phyloP scores from a whole-genome alignment of 306 rosid genomes.

The Sphenostylis stenocarpa region DNA sequence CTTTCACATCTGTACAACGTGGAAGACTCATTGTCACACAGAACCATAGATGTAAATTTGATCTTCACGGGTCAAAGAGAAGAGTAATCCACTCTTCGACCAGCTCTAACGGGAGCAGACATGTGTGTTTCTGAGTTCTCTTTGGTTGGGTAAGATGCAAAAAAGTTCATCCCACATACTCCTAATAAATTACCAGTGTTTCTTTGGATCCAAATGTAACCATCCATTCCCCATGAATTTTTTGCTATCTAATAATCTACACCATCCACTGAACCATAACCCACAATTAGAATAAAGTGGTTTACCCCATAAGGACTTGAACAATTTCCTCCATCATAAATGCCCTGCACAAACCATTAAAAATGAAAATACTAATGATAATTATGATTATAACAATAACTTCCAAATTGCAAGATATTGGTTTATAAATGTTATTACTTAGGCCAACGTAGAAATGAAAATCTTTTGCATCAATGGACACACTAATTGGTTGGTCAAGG shows the following conservation, averaged over 20 bases:
- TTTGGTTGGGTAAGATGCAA: not conserved
- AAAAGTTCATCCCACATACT: not conserved
- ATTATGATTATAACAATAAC: not conserved
- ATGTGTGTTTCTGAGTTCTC: not conserved
- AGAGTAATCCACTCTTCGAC: not conserved
- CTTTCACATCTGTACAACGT: too few relatives aligned
- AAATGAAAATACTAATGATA: not conserved
- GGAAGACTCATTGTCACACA: too few relatives aligned
- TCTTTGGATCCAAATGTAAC: constrained; percentile 48
- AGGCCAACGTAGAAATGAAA: not conserved
- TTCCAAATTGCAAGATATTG: not conserved
- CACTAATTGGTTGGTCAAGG: constrained; percentile 49
- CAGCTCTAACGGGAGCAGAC: not conserved
- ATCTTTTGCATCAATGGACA: constrained; percentile 33
- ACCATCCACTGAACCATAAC: constrained; percentile 48
- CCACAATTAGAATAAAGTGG: constrained; percentile 46
- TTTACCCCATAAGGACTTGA: constrained; percentile 18
- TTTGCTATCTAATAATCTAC: constrained; percentile 60
- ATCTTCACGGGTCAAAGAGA: not conserved
- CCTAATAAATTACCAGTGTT: constrained; percentile 24
- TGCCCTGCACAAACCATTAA: not conserved
- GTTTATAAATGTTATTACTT: not conserved
- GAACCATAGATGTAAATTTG: too few relatives aligned
- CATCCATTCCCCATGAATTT: constrained; percentile 54
- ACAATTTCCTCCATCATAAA: constrained; percentile 2